Evolutionary conservation across 768 basidiomycete species (phyloP).

Genomic region (Tricholoma bakamatsutake): DNA sequence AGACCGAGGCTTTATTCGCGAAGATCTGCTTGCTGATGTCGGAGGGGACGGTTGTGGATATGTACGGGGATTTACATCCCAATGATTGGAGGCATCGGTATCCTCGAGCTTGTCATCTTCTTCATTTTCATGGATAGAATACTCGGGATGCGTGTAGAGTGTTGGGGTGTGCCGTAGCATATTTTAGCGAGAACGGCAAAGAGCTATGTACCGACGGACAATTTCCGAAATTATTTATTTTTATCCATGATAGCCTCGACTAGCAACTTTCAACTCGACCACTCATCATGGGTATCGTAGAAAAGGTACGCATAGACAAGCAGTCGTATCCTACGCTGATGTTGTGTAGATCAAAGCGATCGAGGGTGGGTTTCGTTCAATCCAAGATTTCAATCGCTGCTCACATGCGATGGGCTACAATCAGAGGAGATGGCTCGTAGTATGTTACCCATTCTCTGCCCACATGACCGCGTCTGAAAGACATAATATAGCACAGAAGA

Average conservation of each 20-base stretch:
- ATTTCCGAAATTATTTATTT: constrained; percentile 1
- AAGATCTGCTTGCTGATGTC: constrained; percentile 21
- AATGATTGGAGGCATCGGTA: constrained; percentile 31
- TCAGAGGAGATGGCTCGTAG: constrained; percentile 97
- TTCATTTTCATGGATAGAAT: constrained; percentile 32
- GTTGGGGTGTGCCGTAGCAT: constrained; percentile 60
- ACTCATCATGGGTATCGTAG: constrained; percentile 80
- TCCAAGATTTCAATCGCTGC: not conserved
- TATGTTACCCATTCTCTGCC: constrained; percentile 33
- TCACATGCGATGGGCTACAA: not conserved
- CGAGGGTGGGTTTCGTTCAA: constrained; percentile 58
- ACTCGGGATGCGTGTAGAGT: constrained; percentile 57
- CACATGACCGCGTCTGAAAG: constrained; percentile 1
- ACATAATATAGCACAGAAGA: constrained; percentile 73
- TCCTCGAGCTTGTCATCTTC: constrained; percentile 47
- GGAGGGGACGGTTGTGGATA: constrained; percentile 28
- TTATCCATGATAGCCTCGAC: not conserved
- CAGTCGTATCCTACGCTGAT: constrained; percentile 1
- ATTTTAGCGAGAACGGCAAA: constrained; percentile 8
- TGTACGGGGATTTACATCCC: constrained; percentile 30
- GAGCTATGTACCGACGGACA: constrained; percentile 3
- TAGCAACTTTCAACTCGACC: not conserved
- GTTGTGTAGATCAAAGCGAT: constrained; percentile 81
- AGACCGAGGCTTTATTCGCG: constrained; percentile 24
- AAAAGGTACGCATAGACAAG: constrained; percentile 55